Evolutionary conservation across 129 eudicot species (phyloP).

Genomic region (Flaveria trinervia): DNA sequence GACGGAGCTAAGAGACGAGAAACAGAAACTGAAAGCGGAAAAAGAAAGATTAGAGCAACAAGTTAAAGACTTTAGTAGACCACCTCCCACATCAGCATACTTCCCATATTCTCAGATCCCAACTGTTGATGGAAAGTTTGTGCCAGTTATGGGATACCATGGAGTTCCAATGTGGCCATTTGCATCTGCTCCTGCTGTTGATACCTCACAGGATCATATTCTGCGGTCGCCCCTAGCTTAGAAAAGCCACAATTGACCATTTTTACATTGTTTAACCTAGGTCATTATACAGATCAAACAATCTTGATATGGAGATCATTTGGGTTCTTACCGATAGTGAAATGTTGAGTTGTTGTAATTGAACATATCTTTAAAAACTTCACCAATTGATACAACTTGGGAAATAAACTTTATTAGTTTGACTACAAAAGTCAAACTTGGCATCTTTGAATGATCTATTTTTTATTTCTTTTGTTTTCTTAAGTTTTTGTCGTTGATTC

Average conservation of each 20-base stretch:
- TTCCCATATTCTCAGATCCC: conserved; percentile 42
- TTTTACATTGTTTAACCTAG: conserved; percentile 10
- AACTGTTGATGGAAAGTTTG: conserved; percentile 43
- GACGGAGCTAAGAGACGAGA: conserved; percentile 73
- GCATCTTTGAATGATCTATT: too few species aligned
- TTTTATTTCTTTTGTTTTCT: too few species aligned
- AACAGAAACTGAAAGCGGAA: conserved; percentile 59
- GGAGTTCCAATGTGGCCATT: conserved; percentile 80
- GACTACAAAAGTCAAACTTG: background rate
- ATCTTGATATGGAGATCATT: conserved; percentile 5
- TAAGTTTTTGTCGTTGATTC: background rate
- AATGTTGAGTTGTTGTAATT: background rate
- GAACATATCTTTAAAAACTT: background rate
- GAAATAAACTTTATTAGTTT: background rate
- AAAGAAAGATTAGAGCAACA: conserved; percentile 65
- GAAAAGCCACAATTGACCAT: background rate
- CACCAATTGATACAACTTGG: background rate
- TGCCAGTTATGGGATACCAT: conserved; percentile 57
- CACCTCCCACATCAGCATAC: conserved; percentile 32
- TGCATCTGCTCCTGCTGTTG: conserved; percentile 53
- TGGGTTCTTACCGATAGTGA: background rate
- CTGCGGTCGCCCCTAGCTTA: conserved; percentile 58
- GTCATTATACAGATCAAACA: background rate
- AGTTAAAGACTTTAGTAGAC: conserved; percentile 44
- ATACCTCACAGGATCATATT: conserved; percentile 73